These are phyloP conservation scores for Phaeomoniella chlamydospora DNA, from an alignment of 2,329 filamentous ascomycete genomes.

Conservation along the genomic window DNA sequence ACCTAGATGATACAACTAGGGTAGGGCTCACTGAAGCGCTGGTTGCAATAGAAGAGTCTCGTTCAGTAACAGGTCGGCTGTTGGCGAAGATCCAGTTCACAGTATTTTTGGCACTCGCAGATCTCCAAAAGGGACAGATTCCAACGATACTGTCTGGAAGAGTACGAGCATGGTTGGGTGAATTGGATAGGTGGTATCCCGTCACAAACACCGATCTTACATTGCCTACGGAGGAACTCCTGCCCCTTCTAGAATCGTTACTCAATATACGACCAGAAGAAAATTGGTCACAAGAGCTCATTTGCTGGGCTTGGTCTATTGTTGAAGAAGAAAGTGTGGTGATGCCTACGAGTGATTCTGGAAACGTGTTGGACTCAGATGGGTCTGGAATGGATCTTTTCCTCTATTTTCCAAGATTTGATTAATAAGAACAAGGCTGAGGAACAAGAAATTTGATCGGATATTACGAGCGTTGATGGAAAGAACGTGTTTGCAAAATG, in stretches of 20 bases:
- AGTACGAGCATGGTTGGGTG: neutral
- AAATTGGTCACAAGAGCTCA: conserved; percentile 8
- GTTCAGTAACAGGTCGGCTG: neutral
- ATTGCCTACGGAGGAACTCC: neutral
- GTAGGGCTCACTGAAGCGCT: neutral
- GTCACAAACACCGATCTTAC: neutral
- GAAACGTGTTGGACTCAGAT: too few relatives aligned
- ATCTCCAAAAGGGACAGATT: neutral
- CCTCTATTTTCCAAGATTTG: too few relatives aligned
- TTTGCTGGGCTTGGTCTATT: conserved; percentile 28
- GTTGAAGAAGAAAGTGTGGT: conserved; percentile 23
- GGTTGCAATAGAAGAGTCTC: neutral
- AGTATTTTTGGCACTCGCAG: neutral
- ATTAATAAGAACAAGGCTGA: too few relatives aligned
- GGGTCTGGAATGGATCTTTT: too few relatives aligned
- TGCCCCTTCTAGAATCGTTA: neutral
- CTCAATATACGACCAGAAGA: conserved; percentile 1
- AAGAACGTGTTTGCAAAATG: too few relatives aligned
- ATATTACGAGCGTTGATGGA: too few relatives aligned
- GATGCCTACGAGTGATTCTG: conserved; percentile 8
- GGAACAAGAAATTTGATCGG: too few relatives aligned
- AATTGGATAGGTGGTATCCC: neutral
- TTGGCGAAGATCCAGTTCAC: neutral
- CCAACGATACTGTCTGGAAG: neutral
- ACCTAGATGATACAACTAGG: neutral